phyloP scores from a whole-genome alignment of 2,329 filamentous ascomycete species.

The Phyllosticta citribraziliensis region DNA sequence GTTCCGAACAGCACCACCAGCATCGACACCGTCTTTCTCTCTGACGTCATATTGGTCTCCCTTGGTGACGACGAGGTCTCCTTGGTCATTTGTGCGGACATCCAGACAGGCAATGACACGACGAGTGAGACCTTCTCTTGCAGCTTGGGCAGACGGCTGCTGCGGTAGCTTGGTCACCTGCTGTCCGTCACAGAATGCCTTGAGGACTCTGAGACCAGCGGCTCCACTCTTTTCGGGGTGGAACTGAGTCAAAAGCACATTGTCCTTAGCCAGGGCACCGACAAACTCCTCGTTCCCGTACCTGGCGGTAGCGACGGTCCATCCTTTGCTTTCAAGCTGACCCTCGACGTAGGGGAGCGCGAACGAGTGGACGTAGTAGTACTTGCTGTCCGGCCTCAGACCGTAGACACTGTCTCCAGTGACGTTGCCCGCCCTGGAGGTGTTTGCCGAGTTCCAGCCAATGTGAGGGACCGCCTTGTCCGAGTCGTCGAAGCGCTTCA shows the following conservation, averaged over 20 bases:
- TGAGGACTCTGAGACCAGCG: constrained; percentile 73
- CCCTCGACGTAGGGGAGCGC: constrained; percentile 67
- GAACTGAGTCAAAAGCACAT: constrained; percentile 88
- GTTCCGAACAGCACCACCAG: constrained; percentile 63
- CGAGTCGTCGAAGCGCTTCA: constrained; percentile 66
- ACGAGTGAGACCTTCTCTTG: constrained; percentile 67
- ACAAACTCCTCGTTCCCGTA: constrained; percentile 89
- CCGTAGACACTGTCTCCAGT: constrained; percentile 59
- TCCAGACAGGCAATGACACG: constrained; percentile 94
- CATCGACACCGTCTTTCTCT: constrained; percentile 60
- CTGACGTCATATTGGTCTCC: constrained; percentile 98
- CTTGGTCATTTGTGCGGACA: constrained; percentile 85
- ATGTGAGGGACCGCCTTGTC: constrained; percentile 96
- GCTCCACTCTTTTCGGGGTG: constrained; percentile 95
- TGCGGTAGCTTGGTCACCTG: constrained; percentile 46
- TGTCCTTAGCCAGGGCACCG: constrained; percentile 76
- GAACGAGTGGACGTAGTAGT: constrained; percentile 98
- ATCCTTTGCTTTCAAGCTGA: constrained; percentile 69
- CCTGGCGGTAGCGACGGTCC: constrained; percentile 81
- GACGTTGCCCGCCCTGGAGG: constrained; percentile 34
- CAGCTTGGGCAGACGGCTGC: constrained; percentile 19
- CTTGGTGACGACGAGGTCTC: constrained; percentile 94
- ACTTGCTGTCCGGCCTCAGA: constrained; percentile 72
- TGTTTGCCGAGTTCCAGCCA: constrained; percentile 89
- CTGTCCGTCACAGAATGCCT: constrained; percentile 73